phyloP scores from a whole-genome alignment of 768 basidiomycete species.

The Hortiboletus flavorubellus region DNA sequence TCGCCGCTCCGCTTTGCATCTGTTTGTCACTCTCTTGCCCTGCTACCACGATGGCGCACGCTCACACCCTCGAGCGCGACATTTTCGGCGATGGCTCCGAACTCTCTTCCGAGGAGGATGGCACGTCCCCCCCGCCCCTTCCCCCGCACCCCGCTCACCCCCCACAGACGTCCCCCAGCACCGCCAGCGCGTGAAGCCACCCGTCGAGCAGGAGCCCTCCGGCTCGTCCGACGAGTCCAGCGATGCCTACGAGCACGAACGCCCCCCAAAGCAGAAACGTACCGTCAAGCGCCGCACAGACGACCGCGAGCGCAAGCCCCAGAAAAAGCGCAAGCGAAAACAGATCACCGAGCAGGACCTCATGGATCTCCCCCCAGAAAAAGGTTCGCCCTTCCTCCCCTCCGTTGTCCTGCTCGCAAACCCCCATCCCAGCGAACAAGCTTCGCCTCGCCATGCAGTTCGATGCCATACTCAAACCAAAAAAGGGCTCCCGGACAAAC shows the following conservation, averaged over 20 bases:
- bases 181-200: slow-evolving; percentile 34
- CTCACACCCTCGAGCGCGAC: too few relatives aligned
- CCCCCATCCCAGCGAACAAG: slow-evolving; percentile 57
- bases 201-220: slow-evolving; percentile 35
- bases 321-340: slow-evolving; percentile 58
- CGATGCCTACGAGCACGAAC: slow-evolving; percentile 52
- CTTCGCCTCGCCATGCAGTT: slow-evolving; percentile 77
- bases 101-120: too few relatives aligned
- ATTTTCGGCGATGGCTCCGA: too few relatives aligned
- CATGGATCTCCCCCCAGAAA: slow-evolving; percentile 68
- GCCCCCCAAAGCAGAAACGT: slow-evolving; percentile 24
- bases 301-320: slow-evolving; percentile 30
- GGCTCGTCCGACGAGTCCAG: slow-evolving; percentile 41
- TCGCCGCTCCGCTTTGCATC: too few relatives aligned
- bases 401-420: neutral
- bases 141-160: too few relatives aligned
- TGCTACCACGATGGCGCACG: too few relatives aligned
- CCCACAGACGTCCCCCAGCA: slow-evolving; percentile 41
- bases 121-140: too few relatives aligned
- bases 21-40: too few relatives aligned
- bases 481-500: slow-evolving; percentile 60
- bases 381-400: slow-evolving; percentile 47
- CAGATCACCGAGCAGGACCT: slow-evolving; percentile 63
- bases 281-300: slow-evolving; percentile 39
- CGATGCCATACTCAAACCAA: slow-evolving; percentile 82